Evolutionary conservation across 495 filamentous ascomycete genomes (phyloP).

Genomic region (Hypoxylon intermedium): DNA sequence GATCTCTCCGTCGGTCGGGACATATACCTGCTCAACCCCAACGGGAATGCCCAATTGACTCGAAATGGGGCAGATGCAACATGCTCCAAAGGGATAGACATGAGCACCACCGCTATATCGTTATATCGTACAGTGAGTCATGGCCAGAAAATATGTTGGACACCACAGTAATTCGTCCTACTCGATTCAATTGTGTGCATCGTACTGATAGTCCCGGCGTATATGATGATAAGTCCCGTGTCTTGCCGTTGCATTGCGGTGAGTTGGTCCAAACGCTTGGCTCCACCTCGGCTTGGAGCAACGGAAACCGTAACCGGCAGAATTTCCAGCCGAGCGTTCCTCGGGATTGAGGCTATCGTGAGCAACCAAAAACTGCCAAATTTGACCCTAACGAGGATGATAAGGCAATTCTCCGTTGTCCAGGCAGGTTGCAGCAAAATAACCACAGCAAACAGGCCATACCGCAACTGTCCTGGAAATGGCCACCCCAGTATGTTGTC

Average conservation of each 20-base stretch:
- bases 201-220: conserved; percentile 17
- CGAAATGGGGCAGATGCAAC: conserved; percentile 20
- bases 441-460: conserved; percentile 1
- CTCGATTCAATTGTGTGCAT: conserved; percentile 29
- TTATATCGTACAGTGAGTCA: conserved; percentile 14
- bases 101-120: conserved; percentile 1
- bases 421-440: neutral
- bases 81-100: conserved; percentile 5
- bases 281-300: conserved; percentile 38
- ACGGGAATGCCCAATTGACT: conserved; percentile 23
- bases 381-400: conserved; percentile 7
- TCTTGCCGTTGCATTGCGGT: conserved; percentile 37
- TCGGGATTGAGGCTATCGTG: conserved; percentile 31
- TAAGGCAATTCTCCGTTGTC: conserved; percentile 14
- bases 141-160: conserved; percentile 8
- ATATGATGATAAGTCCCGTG: conserved; percentile 16
- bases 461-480: conserved; percentile 5
- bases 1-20: conserved; percentile 14
- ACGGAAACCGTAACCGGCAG: conserved; percentile 30
- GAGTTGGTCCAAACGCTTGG: conserved; percentile 29
- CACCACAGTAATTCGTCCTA: conserved; percentile 4
- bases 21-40: conserved; percentile 2
- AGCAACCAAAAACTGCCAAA: conserved; percentile 22
- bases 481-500: conserved; percentile 9
- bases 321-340: conserved; percentile 24